phyloP scores from a whole-genome alignment of 2,329 filamentous ascomycete genomes.

The Didymella exigua region DNA sequence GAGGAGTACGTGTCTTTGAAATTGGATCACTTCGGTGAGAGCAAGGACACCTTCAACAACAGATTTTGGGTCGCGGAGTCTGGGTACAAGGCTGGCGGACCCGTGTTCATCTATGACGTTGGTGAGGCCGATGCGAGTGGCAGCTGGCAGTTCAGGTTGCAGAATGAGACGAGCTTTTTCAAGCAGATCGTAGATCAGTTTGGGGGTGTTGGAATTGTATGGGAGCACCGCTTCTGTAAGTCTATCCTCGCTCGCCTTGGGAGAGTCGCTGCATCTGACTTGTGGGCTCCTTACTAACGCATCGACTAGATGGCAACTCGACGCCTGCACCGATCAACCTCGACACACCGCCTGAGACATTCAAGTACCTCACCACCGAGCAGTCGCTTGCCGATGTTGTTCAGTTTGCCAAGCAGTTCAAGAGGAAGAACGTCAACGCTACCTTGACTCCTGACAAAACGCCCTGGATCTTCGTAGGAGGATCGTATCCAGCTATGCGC shows the following conservation, averaged over 20 bases:
- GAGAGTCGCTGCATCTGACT: not conserved
- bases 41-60: conserved; percentile 43
- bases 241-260: too few relatives aligned
- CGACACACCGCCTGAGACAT: conserved; percentile 41
- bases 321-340: conserved; percentile 41
- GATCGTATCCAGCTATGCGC: conserved; percentile 47
- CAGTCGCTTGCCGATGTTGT: conserved; percentile 52
- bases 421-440: conserved; percentile 40
- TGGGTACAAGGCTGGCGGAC: conserved; percentile 45
- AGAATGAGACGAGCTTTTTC: conserved; percentile 42
- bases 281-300: conserved; percentile 1
- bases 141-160: conserved; percentile 34
- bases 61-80: conserved; percentile 46
- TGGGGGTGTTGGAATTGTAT: conserved; percentile 47
- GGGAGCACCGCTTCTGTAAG: conserved; percentile 50
- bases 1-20: conserved; percentile 46
- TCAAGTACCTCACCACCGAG: conserved; percentile 48
- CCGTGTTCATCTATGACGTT: conserved; percentile 48
- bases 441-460: conserved; percentile 44
- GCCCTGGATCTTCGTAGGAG: conserved; percentile 49
- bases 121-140: conserved; percentile 42
- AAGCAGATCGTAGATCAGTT: conserved; percentile 46
- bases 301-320: conserved; percentile 46
- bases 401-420: conserved; percentile 50
- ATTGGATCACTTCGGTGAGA: conserved; percentile 44